These are phyloP conservation scores for Terana coerulea DNA, from an alignment of 768 basidiomycete species.

Conservation along the genomic window DNA sequence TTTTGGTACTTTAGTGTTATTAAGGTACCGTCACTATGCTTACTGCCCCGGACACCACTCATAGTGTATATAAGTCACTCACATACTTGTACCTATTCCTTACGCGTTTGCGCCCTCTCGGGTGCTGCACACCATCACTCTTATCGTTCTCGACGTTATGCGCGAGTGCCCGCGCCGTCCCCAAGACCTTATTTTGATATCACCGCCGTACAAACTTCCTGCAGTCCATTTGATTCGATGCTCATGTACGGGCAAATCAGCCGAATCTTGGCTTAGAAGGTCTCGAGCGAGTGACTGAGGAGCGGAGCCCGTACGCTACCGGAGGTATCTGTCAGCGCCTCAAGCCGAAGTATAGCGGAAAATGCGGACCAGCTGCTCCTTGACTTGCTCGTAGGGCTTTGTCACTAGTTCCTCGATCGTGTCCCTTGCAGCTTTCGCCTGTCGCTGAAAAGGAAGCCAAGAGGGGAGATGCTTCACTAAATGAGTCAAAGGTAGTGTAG, in stretches of 20 bases:
- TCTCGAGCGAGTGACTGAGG: conserved; percentile 15
- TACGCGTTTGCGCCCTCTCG: no score
- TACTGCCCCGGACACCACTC: no score
- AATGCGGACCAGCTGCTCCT: conserved; percentile 20
- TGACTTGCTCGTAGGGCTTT: conserved; percentile 20
- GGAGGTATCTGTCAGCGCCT: not conserved
- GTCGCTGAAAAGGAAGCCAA: conserved; percentile 25
- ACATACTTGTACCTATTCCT: no score
- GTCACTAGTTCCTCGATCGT: conserved; percentile 13
- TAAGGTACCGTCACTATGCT: no score
- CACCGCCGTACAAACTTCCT: no score
- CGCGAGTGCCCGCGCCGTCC: no score
- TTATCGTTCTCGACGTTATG: no score
- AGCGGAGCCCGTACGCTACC: conserved; percentile 12
- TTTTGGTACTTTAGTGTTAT: no score
- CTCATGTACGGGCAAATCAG: not conserved
- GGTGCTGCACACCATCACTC: no score
- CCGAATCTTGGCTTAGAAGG: conserved; percentile 7
- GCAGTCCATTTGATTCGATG: conserved; percentile 9
- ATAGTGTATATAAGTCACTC: no score
- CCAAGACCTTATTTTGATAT: no score
- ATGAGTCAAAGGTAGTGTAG: not conserved
- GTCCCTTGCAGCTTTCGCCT: conserved; percentile 7
- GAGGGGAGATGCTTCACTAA: conserved; percentile 20
- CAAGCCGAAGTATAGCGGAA: no score